Percentiles rank a stretch among this genome's conserved stretches.
phyloP scores from a whole-genome alignment of 768 basidiomycete species.

The Termitomyces sp. region DNA sequence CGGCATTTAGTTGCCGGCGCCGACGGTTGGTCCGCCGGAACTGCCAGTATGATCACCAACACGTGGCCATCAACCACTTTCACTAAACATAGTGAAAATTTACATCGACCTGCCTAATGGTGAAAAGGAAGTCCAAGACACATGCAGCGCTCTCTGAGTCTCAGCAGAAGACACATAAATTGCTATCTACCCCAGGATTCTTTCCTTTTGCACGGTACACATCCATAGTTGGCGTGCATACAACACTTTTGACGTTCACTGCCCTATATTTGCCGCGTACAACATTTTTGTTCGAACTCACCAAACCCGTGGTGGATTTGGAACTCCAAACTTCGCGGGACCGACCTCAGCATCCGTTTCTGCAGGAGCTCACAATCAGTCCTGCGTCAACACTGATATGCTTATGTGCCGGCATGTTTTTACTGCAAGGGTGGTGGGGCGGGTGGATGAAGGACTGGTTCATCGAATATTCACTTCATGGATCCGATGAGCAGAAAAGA shows the following conservation, averaged over 20 bases:
- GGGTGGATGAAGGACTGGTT: conserved; percentile 62
- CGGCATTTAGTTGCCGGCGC: background rate
- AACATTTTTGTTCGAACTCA: conserved; percentile 39
- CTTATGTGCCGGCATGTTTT: conserved; percentile 47
- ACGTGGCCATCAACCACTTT: background rate
- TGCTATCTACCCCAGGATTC: conserved; percentile 5
- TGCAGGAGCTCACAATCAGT: conserved; percentile 60
- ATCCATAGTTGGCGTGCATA: conserved; percentile 66
- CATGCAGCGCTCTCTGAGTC: background rate
- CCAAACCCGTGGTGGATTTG: conserved; percentile 27
- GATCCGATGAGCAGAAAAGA: conserved; percentile 39
- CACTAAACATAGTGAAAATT: background rate
- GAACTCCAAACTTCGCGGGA: conserved; percentile 43
- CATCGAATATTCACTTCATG: conserved; percentile 37
- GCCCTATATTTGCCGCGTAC: conserved; percentile 72
- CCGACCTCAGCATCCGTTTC: conserved; percentile 68
- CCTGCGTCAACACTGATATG: conserved; percentile 58
- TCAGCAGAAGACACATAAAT: background rate
- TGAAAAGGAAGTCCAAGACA: conserved; percentile 5
- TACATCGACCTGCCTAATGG: background rate
- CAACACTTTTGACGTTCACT: conserved; percentile 60
- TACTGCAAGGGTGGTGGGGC: conserved; percentile 73
- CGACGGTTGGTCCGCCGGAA: conserved; percentile 3
- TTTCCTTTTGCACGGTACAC: conserved; percentile 49
- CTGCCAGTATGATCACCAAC: background rate